Percentiles rank a stretch among this genome's conserved stretches.
Conservation (phyloP, 192 early-diverging fungal genomes). For the Gonapodya sp. region DNA sequence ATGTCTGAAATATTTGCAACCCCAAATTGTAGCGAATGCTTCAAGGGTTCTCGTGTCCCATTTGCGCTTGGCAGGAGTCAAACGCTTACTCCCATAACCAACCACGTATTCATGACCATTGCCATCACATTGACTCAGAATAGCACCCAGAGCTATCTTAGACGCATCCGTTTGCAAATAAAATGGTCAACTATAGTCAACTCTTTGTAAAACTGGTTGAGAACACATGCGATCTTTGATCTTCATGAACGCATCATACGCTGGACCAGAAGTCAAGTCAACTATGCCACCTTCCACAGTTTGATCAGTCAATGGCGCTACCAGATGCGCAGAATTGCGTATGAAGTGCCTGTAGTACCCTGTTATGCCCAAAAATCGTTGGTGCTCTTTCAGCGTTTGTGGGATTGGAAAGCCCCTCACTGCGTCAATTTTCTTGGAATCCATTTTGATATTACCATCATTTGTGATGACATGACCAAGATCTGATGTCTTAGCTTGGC, state of each 20-base stretch:
- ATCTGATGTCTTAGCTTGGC: background rate
- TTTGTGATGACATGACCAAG: conserved; percentile 24
- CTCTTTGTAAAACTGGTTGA: conserved; percentile 22
- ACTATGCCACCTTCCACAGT: background rate
- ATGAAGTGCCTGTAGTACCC: conserved; percentile 28
- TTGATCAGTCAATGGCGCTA: conserved; percentile 19
- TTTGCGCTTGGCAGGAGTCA: background rate
- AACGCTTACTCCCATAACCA: background rate
- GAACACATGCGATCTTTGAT: conserved; percentile 21
- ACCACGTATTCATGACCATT: background rate
- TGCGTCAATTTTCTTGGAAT: conserved; percentile 18
- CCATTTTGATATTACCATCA: conserved; percentile 23
- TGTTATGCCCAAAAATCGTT: conserved; percentile 21
- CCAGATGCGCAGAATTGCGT: conserved; percentile 15
- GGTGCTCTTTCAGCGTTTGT: conserved; percentile 8
- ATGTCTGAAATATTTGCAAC: conserved; percentile 18
- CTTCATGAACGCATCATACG: conserved; percentile 17
- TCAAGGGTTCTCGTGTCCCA: conserved; percentile 11
- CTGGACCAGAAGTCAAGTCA: conserved; percentile 5
- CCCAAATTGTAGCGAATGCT: conserved; percentile 18
- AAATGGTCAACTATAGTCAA: conserved; percentile 21
- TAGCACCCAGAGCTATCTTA: conserved; percentile 22
- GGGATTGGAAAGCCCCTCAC: conserved; percentile 21
- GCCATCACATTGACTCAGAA: conserved; percentile 22
- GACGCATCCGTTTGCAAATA: conserved; percentile 30